phyloP scores from a whole-genome alignment of 2,329 filamentous ascomycete genomes.

The Arthrobotrys iridis region DNA sequence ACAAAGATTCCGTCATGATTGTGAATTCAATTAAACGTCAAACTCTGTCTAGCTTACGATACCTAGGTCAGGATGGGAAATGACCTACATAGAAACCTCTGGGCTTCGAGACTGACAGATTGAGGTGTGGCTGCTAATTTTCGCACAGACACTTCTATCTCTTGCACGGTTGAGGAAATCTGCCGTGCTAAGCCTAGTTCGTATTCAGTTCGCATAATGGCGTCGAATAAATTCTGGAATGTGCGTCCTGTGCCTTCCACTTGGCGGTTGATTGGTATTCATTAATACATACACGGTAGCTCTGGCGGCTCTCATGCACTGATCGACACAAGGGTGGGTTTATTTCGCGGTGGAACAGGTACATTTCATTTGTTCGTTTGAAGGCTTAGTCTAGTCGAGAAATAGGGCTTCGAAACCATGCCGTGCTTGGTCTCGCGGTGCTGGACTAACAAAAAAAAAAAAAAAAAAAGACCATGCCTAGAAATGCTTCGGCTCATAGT shows the following conservation, averaged over 20 bases:
- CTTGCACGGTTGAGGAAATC: neutral
- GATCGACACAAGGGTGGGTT: constrained; percentile 39
- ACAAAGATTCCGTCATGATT: constrained; percentile 14
- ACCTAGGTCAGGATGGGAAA: neutral
- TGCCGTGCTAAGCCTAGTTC: constrained; percentile 3
- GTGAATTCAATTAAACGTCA: constrained; percentile 13
- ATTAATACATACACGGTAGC: too few species aligned
- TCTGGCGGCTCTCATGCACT: constrained; percentile 9
- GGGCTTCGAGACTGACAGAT: neutral
- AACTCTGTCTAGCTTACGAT: neutral
- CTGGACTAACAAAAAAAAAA: too few species aligned
- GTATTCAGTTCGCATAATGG: constrained; percentile 3
- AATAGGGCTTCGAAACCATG: too few species aligned
- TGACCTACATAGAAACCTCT: neutral
- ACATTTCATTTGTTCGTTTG: constrained; percentile 20
- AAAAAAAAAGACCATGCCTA: too few species aligned
- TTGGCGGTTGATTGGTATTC: too few species aligned
- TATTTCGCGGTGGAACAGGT: neutral
- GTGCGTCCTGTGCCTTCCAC: neutral
- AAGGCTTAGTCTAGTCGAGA: neutral
- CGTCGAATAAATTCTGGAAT: neutral
- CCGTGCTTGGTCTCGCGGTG: too few species aligned
- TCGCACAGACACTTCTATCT: constrained; percentile 35
- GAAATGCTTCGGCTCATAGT: constrained; percentile 34
- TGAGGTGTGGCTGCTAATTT: constrained; percentile 11